These are phyloP conservation scores for Fusarium xylarioides DNA, from an alignment of 2,329 filamentous ascomycete genomes.

Conservation along the genomic window DNA sequence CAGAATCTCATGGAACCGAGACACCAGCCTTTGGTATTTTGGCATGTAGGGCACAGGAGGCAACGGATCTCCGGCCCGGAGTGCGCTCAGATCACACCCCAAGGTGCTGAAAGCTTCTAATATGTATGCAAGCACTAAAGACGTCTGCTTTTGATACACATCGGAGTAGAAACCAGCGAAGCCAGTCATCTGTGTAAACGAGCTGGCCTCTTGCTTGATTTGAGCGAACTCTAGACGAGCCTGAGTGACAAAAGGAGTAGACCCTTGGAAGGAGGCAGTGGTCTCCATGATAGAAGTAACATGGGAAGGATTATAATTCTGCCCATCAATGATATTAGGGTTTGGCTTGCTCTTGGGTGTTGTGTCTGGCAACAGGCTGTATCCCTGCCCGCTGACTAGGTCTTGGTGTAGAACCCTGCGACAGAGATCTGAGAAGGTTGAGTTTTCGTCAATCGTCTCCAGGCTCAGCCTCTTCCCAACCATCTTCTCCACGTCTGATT, in stretches of 20 bases:
- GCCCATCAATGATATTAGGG: background rate
- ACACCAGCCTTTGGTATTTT: background rate
- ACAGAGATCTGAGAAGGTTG: background rate
- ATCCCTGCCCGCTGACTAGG: background rate
- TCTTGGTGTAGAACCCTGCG: background rate
- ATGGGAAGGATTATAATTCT: background rate
- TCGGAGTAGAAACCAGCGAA: background rate
- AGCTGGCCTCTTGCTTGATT: background rate
- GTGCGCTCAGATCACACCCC: background rate
- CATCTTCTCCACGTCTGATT: background rate
- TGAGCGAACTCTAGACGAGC: background rate
- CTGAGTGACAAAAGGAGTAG: background rate
- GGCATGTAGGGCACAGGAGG: background rate
- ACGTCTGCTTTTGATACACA: background rate
- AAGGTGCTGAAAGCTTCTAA: background rate
- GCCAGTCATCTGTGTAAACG: background rate
- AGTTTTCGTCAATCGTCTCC: background rate
- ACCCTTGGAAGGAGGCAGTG: background rate
- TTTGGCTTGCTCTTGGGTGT: background rate
- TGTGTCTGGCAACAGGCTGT: background rate
- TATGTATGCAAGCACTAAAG: background rate
- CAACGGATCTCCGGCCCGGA: background rate
- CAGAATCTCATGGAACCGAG: background rate
- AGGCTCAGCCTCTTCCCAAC: background rate
- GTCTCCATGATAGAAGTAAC: background rate